These are phyloP conservation scores for Nicotiana obtusifolia DNA, from an alignment of 257 asterid species.

Conservation along the genomic window DNA sequence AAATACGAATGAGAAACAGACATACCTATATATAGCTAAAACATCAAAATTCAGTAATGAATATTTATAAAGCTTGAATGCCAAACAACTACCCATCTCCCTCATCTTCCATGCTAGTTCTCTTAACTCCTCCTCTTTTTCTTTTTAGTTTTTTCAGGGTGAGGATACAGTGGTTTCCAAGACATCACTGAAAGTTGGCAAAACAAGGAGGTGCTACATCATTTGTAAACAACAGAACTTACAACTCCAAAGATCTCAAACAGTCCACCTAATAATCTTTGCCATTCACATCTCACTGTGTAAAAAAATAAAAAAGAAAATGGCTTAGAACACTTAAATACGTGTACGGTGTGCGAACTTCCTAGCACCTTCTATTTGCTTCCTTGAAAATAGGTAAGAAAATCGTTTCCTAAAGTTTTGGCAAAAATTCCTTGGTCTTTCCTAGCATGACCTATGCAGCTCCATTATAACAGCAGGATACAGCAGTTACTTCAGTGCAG, in stretches of 20 bases:
- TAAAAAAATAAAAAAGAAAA: not conserved
- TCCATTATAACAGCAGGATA: not conserved
- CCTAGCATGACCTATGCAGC: not conserved
- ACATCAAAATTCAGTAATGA: conserved; percentile 7
- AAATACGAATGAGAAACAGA: not conserved
- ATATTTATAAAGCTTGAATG: not conserved
- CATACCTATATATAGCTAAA: not conserved
- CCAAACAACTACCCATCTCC: not conserved
- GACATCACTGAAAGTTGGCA: not conserved
- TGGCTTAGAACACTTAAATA: not conserved
- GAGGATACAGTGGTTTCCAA: not conserved
- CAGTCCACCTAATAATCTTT: not conserved
- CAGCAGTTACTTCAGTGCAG: not conserved
- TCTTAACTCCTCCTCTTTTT: not conserved
- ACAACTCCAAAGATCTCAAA: not conserved
- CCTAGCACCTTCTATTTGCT: not conserved
- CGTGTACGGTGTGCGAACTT: not conserved
- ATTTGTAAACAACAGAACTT: not conserved
- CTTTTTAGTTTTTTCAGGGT: not conserved
- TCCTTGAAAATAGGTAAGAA: not conserved
- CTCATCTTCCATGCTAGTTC: not conserved
- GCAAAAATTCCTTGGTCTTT: not conserved
- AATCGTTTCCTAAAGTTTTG: not conserved
- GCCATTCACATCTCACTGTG: not conserved
- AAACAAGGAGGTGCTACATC: not conserved